Evolutionary conservation across 371 early-diverging fungal species (phyloP).

Genomic region (Funneliformis caledonium): DNA sequence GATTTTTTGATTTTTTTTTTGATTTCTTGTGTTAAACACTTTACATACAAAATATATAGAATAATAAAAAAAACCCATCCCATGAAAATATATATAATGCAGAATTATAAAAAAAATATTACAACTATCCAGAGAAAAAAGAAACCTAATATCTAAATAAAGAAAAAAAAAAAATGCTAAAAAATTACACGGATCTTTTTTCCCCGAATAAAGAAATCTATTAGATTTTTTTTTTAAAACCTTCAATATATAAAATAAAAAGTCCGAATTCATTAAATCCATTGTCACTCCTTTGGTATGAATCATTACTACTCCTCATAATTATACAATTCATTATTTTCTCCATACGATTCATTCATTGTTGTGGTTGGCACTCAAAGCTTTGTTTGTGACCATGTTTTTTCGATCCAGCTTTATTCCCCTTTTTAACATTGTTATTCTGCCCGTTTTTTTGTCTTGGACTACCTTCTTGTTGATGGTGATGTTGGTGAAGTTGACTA

Average conservation of each 20-base stretch:
- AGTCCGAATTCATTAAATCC: not conserved
- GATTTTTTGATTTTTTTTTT: not conserved
- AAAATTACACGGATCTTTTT: not conserved
- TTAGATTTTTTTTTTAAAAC: not conserved
- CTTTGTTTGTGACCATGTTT: not conserved
- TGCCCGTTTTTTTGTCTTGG: not conserved
- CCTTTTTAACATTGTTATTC: not conserved
- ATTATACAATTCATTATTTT: not conserved
- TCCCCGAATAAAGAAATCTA: slow-evolving; percentile 20
- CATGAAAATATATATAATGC: not conserved
- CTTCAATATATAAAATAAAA: not conserved
- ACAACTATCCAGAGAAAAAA: slow-evolving; percentile 22
- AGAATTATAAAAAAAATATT: slow-evolving; percentile 6
- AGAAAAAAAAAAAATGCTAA: not conserved
- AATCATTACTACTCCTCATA: not conserved
- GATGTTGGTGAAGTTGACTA: not conserved
- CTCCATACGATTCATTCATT: not conserved
- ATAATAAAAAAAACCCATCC: slow-evolving; percentile 17
- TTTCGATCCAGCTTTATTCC: not conserved
- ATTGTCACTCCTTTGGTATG: not conserved
- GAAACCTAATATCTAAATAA: slow-evolving; percentile 11
- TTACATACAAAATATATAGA: not conserved
- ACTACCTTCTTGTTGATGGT: not conserved
- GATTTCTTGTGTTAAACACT: not conserved
- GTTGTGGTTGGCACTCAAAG: not conserved